Percentiles rank a stretch among this genome's conserved stretches.
These are phyloP conservation scores for Peronospora belbahrii DNA, from an alignment of 352 stramenopile species.

Conservation along the genomic window DNA sequence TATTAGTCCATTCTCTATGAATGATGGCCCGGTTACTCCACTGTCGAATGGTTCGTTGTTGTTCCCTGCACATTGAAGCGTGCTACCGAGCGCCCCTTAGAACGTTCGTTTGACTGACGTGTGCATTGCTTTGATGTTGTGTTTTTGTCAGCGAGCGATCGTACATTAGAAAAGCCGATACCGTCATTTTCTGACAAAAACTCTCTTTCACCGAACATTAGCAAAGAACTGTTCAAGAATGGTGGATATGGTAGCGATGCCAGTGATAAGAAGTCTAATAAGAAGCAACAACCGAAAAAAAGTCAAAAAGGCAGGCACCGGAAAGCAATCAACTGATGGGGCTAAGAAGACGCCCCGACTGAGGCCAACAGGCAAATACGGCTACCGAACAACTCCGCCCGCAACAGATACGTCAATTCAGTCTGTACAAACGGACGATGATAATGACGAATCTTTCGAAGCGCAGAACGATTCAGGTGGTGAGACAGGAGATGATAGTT, in stretches of 20 bases:
- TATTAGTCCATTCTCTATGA: conserved; percentile 50
- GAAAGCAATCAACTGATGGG: conserved; percentile 11
- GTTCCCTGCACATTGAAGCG: background rate
- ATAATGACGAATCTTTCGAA: conserved; percentile 53
- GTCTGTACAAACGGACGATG: conserved; percentile 43
- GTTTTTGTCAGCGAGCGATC: conserved; percentile 50
- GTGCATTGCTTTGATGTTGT: conserved; percentile 1
- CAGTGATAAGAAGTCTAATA: conserved; percentile 17
- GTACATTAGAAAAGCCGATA: conserved; percentile 48
- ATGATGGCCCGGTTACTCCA: conserved; percentile 53
- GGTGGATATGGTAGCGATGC: conserved; percentile 23
- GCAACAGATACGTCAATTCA: conserved; percentile 38
- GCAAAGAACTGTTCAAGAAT: conserved; percentile 49
- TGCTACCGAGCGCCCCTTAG: background rate
- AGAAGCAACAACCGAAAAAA: conserved; percentile 32
- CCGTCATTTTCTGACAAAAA: conserved; percentile 45
- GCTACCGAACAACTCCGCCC: conserved; percentile 39
- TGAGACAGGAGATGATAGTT: conserved; percentile 51
- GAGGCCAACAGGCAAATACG: conserved; percentile 33
- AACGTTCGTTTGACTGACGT: conserved; percentile 5
- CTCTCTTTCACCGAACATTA: conserved; percentile 44
- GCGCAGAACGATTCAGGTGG: conserved; percentile 33
- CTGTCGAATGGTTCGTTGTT: conserved; percentile 52
- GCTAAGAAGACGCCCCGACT: conserved; percentile 22
- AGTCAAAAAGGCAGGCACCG: conserved; percentile 17